Evolutionary conservation across 2,329 filamentous ascomycete species (phyloP), one percentile per base, ranked within the genome.

Genomic region (Cladophialophora carrionii): DNA sequence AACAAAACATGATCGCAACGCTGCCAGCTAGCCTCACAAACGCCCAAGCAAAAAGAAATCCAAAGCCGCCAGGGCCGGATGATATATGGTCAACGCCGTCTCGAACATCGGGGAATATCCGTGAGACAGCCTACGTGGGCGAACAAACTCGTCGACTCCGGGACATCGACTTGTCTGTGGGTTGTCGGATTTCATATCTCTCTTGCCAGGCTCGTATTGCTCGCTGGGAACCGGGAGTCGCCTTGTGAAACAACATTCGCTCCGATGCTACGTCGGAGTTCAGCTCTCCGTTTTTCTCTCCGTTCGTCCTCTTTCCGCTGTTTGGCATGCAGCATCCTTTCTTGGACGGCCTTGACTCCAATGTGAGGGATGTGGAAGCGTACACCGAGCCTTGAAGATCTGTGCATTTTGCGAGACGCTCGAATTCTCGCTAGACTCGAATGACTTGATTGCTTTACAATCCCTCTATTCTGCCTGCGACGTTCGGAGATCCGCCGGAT

Each of bases 211-310:
- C 52, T 63, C 24, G 52, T 61, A 24, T 67, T 68, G 61, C 63
- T 70, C 37, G 64, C 66, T 20, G 68, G 69, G 61, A 74, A 71
- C 59, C 75, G 74, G 9, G 76, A 76, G 64, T 75, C 73, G 24
- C 77, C 73, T 52, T 70, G 69, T 6, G 64, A 61, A 34, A 78
- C 67, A 12, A 79, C 77, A 62, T 77, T 76, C 17, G 75, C 74
- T 1, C 82, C 82, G 71, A 88, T 88, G 62, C 80, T 84, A 62
- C 80, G 79, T 68, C 85, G 81, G 57, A 88, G 75, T 64, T 76
- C 79, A 67, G 84, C 79, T 65, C 85, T 78, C 65, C 83, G 76
- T 68, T 80, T 82, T 73, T 87, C 83, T 58, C 80, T 78, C 67
- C 76, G 80, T 61, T 77, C 74, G 64, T 83, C 79, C 57, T 80